Base-by-base conservation (phyloP, 805 yeast genomes). In the Diddensiella transvaalensis region DNA sequence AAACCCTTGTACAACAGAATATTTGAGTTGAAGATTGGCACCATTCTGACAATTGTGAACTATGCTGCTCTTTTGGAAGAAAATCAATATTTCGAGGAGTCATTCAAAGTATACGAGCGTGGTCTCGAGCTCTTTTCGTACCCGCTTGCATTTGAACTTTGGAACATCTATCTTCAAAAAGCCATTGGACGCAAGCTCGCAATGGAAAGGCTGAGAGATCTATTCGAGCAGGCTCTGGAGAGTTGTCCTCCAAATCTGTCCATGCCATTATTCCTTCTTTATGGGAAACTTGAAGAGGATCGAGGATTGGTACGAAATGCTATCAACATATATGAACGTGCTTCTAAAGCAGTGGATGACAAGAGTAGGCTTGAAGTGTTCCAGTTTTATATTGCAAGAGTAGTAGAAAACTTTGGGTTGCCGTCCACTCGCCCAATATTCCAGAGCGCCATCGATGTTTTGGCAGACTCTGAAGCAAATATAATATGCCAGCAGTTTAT, bases 201-300 rank as follows among this genome's bases (percentile, higher is more conserved):
- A 1, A 48, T 68, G 2, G 88, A 83, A 54, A 66, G 83, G 52
- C 65, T 85, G 3, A 69, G 96, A 32, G 95, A 86, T 49, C 59
- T 85, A 13, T 89, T 86, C 66, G 96, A 87, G 42, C 79, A 80
- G 39, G 76, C 88, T 3, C 56, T 86, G 3, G 70, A 68, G 3
- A 69, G 62, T 1, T 73, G 86, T 53, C 84, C 86, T 0, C 43
- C 65, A 0, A 64, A 72, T 19, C 58, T 72, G n/a, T 69, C 75
- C 40, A 75, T 76, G 48, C 62, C 78, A 0, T 66, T 87, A 0
- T 75, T 71, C 53, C 48, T 80, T 1, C 57, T 78, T 32, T 87
- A 84, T 60, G 78, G 83, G 1, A 66, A 79, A 30, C 79, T 78
- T 58, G 96, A 89, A 59, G 76, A 75, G 52, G 67, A 64, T 0